A percentile compares a stretch with the other conserved stretches of the same genome.
Evolutionary conservation across 352 stramenopile species (phyloP).

Genomic region (Elongisporangium anandrum): DNA sequence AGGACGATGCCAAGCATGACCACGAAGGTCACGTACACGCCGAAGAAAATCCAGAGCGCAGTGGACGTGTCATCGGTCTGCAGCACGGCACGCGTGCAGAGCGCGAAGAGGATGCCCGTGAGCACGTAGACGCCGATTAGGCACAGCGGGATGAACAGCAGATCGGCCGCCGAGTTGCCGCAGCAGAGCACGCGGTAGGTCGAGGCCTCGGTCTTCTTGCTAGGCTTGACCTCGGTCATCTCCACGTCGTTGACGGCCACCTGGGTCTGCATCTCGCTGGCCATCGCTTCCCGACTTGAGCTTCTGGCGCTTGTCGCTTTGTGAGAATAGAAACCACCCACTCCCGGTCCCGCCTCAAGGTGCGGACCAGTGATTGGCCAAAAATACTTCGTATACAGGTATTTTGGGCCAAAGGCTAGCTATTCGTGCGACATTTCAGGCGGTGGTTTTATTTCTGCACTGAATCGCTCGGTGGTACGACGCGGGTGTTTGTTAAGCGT

Average conservation of each 20-base stretch:
- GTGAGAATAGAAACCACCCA: neutral
- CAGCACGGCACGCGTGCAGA: constrained; percentile 66
- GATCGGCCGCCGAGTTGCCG: constrained; percentile 67
- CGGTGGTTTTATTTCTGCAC: neutral
- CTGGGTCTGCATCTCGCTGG: neutral
- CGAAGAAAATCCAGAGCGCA: constrained; percentile 81
- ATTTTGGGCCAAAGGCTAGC: neutral
- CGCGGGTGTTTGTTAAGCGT: too few species aligned
- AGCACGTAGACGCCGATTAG: constrained; percentile 57
- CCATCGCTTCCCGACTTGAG: neutral
- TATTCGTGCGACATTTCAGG: neutral
- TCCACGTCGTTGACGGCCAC: constrained; percentile 22
- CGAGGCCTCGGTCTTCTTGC: constrained; percentile 25
- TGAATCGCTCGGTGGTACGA: neutral
- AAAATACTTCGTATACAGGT: neutral
- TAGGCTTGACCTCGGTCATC: constrained; percentile 47
- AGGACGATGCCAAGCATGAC: constrained; percentile 62
- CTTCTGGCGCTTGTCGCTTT: neutral
- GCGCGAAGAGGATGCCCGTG: constrained; percentile 61
- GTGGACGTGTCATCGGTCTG: constrained; percentile 73
- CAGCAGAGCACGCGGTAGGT: constrained; percentile 55
- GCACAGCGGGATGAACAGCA: constrained; percentile 66
- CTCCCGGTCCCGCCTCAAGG: neutral
- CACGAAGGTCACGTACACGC: constrained; percentile 60
- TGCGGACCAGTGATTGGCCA: neutral